Conservation (phyloP, 2,329 filamentous ascomycete genomes). For the Septoria linicola region DNA sequence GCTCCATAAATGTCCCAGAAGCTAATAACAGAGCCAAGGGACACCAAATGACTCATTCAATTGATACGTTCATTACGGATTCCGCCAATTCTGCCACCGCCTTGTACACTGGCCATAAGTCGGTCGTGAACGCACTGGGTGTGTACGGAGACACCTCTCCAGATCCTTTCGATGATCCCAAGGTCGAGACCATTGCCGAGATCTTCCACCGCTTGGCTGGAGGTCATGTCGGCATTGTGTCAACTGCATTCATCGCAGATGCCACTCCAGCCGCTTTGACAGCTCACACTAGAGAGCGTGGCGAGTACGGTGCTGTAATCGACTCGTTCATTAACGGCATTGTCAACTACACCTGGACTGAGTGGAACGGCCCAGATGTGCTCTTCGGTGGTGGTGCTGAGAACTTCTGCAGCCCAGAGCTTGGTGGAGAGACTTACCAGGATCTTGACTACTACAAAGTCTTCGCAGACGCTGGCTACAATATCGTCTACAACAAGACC, state of each 20-base stretch:
- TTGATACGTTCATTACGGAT: conserved; percentile 80
- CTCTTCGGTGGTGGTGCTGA: conserved; percentile 78
- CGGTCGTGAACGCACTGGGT: conserved; percentile 76
- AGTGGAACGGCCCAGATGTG: conserved; percentile 72
- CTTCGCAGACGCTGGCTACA: conserved; percentile 71
- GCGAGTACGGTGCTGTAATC: conserved; percentile 68
- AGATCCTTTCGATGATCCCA: conserved; percentile 75
- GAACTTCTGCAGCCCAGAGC: conserved; percentile 61
- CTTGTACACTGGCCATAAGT: conserved; percentile 81
- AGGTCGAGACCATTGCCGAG: conserved; percentile 80
- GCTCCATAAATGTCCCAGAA: no score
- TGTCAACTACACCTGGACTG: conserved; percentile 78
- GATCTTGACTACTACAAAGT: conserved; percentile 70
- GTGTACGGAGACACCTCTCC: conserved; percentile 77
- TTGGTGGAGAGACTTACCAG: conserved; percentile 63
- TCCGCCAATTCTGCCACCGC: conserved; percentile 82
- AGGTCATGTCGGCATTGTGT: conserved; percentile 62
- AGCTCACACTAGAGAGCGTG: conserved; percentile 69
- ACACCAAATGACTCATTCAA: conserved; percentile 84
- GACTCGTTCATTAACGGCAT: conserved; percentile 74
- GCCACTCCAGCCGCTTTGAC: conserved; percentile 76
- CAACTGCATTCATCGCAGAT: conserved; percentile 78
- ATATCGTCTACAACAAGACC: conserved; percentile 71
- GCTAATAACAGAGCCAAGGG: conserved; percentile 45
- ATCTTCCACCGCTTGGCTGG: conserved; percentile 69